Evolutionary conservation across 495 filamentous ascomycete species (phyloP), one percentile per base, ranked within the genome.

Genomic region (Penicillium cinerascens): DNA sequence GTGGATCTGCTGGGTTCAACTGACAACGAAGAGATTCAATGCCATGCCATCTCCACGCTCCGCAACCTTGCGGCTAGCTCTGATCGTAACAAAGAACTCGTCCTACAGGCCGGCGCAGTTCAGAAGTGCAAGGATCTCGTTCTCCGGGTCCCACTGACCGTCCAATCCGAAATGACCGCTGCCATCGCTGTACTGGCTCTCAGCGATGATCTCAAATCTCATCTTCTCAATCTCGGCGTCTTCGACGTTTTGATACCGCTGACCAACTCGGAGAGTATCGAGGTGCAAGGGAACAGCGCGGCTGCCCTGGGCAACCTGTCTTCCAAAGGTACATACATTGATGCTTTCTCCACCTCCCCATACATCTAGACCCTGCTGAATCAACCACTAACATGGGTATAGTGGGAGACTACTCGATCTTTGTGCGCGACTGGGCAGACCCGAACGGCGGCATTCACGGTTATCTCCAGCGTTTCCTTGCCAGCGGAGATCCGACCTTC

Each of bases 141-240:
- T 17, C 78, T 98, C 11, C 84, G 95, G 39, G 93, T 97, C 22
- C 91, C 95, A 0, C 79, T 97, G 42, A 92, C 86, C 36, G 93
- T 98, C 5, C 93, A 98, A 64, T 96, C 91, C 18, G 93, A 98
- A 70, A 98, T 98, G 93, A 98, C 93, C 21, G 93, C 93, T 23
- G 93, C 93, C 3, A 97, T 98, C 66, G 93, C 93, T 40, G 93
- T 98, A n/a, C 78, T 98, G 46, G 93, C 93, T 17, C 72, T 98
- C 52, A 96, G 91, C 61, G 93, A 98, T 64, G 93, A 98, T 47
- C 80, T 98, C 40, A 98, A 98, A 67, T 84, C 87, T 1, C 86
- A 95, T 63, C 79, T 98, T 8, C 76, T 97, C n/a, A 88, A 87
- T 48, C 80, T 97, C 3, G 95, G 95, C 13, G 92, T 98, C 3